Evolutionary conservation across 1,284 basidiomycete genomes (phyloP).

Genomic region (Puccinia horiana): DNA sequence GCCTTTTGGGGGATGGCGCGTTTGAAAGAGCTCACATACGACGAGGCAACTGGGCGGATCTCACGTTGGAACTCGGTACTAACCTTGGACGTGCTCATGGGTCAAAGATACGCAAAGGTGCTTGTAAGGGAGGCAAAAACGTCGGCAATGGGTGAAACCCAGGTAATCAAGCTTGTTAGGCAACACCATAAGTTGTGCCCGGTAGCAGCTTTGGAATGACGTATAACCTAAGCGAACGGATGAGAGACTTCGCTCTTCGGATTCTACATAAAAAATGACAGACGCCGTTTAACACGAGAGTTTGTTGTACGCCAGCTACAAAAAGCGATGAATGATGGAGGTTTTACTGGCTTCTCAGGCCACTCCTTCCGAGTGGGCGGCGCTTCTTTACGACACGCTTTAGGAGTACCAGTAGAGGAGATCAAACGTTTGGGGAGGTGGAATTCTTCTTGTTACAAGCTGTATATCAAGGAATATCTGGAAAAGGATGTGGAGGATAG

Average conservation of each 20-base stretch:
- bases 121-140: background rate
- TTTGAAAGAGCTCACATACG: background rate
- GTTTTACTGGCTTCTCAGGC: background rate
- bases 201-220: background rate
- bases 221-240: background rate
- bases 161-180: background rate
- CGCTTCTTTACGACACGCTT: background rate
- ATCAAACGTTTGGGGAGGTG: no score
- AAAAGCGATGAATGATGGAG: no score
- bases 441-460: no score
- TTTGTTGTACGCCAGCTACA: background rate
- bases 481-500: no score
- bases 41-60: background rate
- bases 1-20: background rate
- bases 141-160: background rate
- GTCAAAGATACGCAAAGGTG: background rate
- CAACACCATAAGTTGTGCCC: background rate
- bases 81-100: background rate
- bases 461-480: no score
- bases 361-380: conserved; percentile 12
- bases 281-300: background rate
- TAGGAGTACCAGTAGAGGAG: background rate
- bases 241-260: background rate
- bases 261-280: background rate
- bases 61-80: background rate